Conservation (phyloP, 1,284 basidiomycete genomes). For the Calocybe gambosa region DNA sequence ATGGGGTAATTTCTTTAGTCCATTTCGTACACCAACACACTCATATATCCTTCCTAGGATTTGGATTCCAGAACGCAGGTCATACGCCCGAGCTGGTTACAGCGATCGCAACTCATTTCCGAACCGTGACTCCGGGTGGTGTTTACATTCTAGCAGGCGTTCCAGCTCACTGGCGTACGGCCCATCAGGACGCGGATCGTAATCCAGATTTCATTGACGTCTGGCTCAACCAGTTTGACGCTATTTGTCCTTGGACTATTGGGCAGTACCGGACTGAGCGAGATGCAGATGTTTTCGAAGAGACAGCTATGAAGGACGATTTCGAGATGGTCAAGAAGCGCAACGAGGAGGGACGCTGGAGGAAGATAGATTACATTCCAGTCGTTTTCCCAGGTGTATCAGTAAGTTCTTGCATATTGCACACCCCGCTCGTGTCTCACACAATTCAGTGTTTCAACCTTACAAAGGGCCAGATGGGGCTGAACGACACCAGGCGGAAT, state of each 20-base stretch:
- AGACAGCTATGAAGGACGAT: constrained; percentile 56
- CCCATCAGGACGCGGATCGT: constrained; percentile 56
- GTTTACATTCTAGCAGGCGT: constrained; percentile 66
- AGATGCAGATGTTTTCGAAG: constrained; percentile 53
- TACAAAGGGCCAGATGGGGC: constrained; percentile 58
- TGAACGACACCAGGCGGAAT: constrained; percentile 59
- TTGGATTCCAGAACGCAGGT: constrained; percentile 58
- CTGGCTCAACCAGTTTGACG: constrained; percentile 69
- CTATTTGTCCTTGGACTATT: constrained; percentile 72
- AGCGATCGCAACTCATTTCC: constrained; percentile 47
- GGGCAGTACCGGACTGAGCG: constrained; percentile 54
- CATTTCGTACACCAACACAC: not conserved
- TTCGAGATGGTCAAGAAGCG: constrained; percentile 48
- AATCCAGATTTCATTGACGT: constrained; percentile 57
- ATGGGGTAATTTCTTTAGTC: constrained; percentile 45
- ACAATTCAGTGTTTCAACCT: constrained; percentile 56
- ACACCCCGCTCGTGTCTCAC: not conserved
- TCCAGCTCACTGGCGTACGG: constrained; percentile 66
- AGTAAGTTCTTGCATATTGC: constrained; percentile 34
- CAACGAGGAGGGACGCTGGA: constrained; percentile 35
- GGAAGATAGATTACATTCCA: constrained; percentile 67
- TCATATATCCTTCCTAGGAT: constrained; percentile 32
- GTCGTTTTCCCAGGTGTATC: constrained; percentile 72
- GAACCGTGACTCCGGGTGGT: constrained; percentile 58
- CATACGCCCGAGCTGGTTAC: constrained; percentile 57